Conservation (phyloP, 2,329 filamentous ascomycete genomes). For the Zymoseptoria pseudotritici region DNA sequence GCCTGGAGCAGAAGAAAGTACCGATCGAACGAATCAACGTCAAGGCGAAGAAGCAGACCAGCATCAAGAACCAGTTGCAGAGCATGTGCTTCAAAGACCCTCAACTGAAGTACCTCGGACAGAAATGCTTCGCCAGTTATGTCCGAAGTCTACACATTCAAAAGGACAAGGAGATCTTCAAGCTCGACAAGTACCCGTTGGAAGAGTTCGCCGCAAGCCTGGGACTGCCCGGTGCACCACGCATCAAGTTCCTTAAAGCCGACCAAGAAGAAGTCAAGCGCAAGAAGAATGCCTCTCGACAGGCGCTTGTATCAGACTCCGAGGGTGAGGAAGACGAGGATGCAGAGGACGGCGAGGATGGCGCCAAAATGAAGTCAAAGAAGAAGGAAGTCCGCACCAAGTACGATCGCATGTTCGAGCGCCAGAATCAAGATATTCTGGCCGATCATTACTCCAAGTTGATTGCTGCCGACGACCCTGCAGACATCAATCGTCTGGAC, state of each 20-base stretch:
- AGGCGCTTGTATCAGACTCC: slow-evolving; percentile 49
- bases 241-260: slow-evolving; percentile 88
- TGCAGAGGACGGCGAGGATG: slow-evolving; percentile 46
- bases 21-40: slow-evolving; percentile 81
- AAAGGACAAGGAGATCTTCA: slow-evolving; percentile 86
- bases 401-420: slow-evolving; percentile 96
- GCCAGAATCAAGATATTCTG: slow-evolving; percentile 89
- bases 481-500: slow-evolving; percentile 28
- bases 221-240: slow-evolving; percentile 81
- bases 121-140: slow-evolving; percentile 93
- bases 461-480: slow-evolving; percentile 53
- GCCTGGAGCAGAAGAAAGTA: slow-evolving; percentile 82
- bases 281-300: slow-evolving; percentile 74
- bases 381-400: slow-evolving; percentile 79
- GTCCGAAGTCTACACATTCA: slow-evolving; percentile 77
- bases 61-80: slow-evolving; percentile 76
- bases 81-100: slow-evolving; percentile 95
- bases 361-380: slow-evolving; percentile 39
- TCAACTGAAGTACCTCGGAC: slow-evolving; percentile 86
- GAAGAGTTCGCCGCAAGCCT: slow-evolving; percentile 80
- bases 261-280: slow-evolving; percentile 81
- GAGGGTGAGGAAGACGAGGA: slow-evolving; percentile 54
- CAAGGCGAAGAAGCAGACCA: slow-evolving; percentile 80
- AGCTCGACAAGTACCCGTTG: slow-evolving; percentile 72
- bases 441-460: slow-evolving; percentile 91